Conservation (phyloP, 495 filamentous ascomycete genomes). For the Paragyromitra xinjiangensis region DNA sequence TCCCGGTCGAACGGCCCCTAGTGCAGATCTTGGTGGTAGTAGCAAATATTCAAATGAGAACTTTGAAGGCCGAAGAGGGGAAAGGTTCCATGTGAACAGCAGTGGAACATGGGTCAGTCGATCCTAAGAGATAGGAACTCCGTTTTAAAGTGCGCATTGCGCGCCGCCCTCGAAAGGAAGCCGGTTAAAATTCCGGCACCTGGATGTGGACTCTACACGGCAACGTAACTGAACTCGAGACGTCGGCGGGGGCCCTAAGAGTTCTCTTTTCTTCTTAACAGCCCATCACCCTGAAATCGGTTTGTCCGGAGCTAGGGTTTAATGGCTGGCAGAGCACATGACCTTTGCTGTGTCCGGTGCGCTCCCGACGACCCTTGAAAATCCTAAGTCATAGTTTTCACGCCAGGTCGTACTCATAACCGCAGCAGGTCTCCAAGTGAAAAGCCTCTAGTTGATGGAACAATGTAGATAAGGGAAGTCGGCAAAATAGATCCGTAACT, state of each 20-base stretch:
- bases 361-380: constrained; percentile 74
- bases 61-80: constrained; percentile 76
- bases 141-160: constrained; percentile 70
- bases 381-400: constrained; percentile 75
- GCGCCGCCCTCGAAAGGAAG: constrained; percentile 72
- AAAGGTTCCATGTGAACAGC: constrained; percentile 76
- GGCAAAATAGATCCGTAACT: constrained; percentile 78
- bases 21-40: constrained; percentile 79
- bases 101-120: constrained; percentile 75
- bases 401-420: constrained; percentile 64
- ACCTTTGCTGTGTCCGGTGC: constrained; percentile 72
- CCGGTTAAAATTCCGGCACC: constrained; percentile 75
- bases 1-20: constrained; percentile 72
- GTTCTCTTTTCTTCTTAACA: constrained; percentile 76
- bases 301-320: constrained; percentile 70
- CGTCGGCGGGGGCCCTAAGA: constrained; percentile 70
- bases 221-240: constrained; percentile 73
- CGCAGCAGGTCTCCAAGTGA: constrained; percentile 76
- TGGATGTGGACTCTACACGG: constrained; percentile 72
- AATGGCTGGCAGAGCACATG: constrained; percentile 69
- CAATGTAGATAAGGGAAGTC: constrained; percentile 77
- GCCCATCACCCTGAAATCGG: constrained; percentile 67
- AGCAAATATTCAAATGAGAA: constrained; percentile 80
- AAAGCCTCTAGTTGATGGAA: constrained; percentile 79
- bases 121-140: constrained; percentile 73